Base-by-base conservation (phyloP, 2,329 filamentous ascomycete species). In the Nemania sp. region DNA sequence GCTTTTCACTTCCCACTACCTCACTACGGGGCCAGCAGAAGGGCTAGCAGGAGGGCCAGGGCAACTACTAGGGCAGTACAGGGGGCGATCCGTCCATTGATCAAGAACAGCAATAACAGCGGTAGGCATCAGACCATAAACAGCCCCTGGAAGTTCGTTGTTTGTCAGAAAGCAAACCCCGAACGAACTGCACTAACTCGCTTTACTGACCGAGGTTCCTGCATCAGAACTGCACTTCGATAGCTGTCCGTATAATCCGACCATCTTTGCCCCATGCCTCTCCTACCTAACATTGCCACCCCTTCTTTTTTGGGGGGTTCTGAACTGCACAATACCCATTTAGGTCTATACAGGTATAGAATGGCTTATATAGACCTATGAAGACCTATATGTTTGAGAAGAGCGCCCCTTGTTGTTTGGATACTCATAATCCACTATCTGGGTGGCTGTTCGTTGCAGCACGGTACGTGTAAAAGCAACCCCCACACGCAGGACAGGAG, bases 281-380 rank as follows among this genome's bases (percentile, higher is more conserved):
- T 49, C 58, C 18, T n/a, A 53, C 22, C 18, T 5, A 49, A 32
- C 53, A 38, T 58, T 62, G 47, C 49, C 57, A 62, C 58, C 53
- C 22, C 32, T 57, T 29, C n/a, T 27, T 27, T 10, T 53, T 22
- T 13, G 27, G 5, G 38, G 45, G 5, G 24, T 58, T 20, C 15
- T 1, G n/a, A 22, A 26, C 3, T 43, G 27, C n/a, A 27, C 51
- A 49, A 18, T 54, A 13, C 6, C 15, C 11, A 55, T 35, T 26
- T n/a, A n/a, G n/a, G 18, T 5, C 15, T 18, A 55, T 35, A 43
- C n/a, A n/a, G n/a, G n/a, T n/a, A n/a, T n/a, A n/a, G n/a, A n/a
- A n/a, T n/a, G 41, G 1, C n/a, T n/a, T 13, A 24, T 32, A 43
- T 18, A 45, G 18, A 5, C 18, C 18, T n/a, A 45, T 45, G 20